Evolutionary conservation across 257 asterid species (phyloP).

Genomic region (Verbascum thapsus): DNA sequence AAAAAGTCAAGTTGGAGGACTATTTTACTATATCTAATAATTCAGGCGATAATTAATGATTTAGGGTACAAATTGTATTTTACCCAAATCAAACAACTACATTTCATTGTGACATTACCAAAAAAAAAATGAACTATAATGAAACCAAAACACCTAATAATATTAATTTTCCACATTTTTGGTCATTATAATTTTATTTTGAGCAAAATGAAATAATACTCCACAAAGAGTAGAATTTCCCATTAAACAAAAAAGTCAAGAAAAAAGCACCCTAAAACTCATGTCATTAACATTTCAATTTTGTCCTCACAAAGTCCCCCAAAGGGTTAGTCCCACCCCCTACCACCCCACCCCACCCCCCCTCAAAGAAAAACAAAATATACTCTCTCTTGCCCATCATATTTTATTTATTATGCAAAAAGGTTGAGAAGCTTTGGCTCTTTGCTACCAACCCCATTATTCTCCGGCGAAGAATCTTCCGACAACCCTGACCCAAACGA

Average conservation of each 20-base stretch:
- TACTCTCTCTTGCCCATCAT: slow-evolving; percentile 7
- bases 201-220: slow-evolving; percentile 24
- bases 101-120: not conserved
- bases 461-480: slow-evolving; percentile 49
- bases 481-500: slow-evolving; percentile 53
- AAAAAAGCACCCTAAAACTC: slow-evolving; percentile 17
- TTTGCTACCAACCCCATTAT: slow-evolving; percentile 47
- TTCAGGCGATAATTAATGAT: too few species aligned
- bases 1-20: too few species aligned
- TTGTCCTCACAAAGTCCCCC: slow-evolving; percentile 26
- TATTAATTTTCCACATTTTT: not conserved
- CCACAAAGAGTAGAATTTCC: slow-evolving; percentile 36
- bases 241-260: slow-evolving; percentile 28
- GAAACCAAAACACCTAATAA: not conserved
- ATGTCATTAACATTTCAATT: slow-evolving; percentile 33
- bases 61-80: too few species aligned
- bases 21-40: too few species aligned
- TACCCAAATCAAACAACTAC: too few species aligned
- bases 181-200: slow-evolving; percentile 4
- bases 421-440: slow-evolving; percentile 91
- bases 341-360: not conserved
- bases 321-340: slow-evolving; percentile 28
- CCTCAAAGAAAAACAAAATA: not conserved
- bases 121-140: not conserved
- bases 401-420: slow-evolving; percentile 32